A percentile compares a stretch with the other conserved stretches of the same genome.
Evolutionary conservation across 2,329 filamentous ascomycete genomes (phyloP).

Genomic region (Ophiostoma fasciatum): DNA sequence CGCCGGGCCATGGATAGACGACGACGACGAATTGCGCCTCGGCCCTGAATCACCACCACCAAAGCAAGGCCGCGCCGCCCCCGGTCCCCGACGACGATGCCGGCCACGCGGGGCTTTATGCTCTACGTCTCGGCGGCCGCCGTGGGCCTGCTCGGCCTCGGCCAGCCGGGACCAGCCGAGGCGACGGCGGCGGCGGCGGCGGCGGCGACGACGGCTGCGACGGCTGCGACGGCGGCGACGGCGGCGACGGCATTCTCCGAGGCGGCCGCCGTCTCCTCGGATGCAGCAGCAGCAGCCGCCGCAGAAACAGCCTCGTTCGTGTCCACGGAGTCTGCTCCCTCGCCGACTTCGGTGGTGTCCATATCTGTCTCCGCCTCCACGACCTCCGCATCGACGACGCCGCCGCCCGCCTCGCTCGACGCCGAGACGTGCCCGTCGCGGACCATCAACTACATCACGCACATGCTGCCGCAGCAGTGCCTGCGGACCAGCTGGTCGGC

Average conservation of each 20-base stretch:
- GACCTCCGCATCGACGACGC: background rate
- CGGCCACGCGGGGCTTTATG: slow-evolving; percentile 10
- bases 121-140: slow-evolving; percentile 11
- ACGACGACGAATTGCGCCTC: too few relatives aligned
- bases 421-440: slow-evolving; percentile 36
- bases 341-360: background rate
- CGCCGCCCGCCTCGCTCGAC: slow-evolving; percentile 10
- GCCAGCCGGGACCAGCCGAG: slow-evolving; percentile 7
- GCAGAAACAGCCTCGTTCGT: background rate
- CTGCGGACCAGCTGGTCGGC: slow-evolving; percentile 45
- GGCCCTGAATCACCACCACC: too few relatives aligned
- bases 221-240: background rate
- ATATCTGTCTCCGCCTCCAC: slow-evolving; percentile 2
- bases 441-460: slow-evolving; percentile 71
- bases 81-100: slow-evolving; percentile 3
- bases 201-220: background rate
- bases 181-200: slow-evolving; percentile 4
- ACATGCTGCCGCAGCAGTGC: slow-evolving; percentile 63
- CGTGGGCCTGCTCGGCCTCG: slow-evolving; percentile 11
- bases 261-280: background rate
- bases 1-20: slow-evolving; percentile 4
- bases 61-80: too few relatives aligned
- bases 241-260: background rate
- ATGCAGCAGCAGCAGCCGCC: background rate
- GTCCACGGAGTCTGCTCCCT: background rate